phyloP scores from a whole-genome alignment of 306 rosid genomes.

The Vicia villosa region DNA sequence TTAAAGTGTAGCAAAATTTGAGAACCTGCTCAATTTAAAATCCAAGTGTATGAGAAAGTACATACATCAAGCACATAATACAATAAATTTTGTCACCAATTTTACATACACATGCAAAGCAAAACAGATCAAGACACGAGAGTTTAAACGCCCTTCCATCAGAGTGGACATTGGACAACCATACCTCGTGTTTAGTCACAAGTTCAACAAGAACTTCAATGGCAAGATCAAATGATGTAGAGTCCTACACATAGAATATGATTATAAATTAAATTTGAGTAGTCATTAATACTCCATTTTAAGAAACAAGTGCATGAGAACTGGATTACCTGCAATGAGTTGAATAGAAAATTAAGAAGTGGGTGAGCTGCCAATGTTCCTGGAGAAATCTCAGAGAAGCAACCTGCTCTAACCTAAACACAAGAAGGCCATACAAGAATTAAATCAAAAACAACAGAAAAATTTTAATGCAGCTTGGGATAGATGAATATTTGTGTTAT shows the following conservation, averaged over 20 bases:
- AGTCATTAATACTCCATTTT: conserved; percentile 21
- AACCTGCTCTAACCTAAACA: conserved; percentile 87
- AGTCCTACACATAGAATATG: conserved; percentile 57
- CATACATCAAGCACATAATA: conserved; percentile 21
- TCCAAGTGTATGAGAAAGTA: conserved; percentile 32
- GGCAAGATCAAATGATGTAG: conserved; percentile 80
- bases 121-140: conserved; percentile 10
- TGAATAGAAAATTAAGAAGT: conserved; percentile 78
- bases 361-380: conserved; percentile 83
- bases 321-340: conserved; percentile 75
- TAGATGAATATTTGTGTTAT: conserved; percentile 23
- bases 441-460: conserved; percentile 16
- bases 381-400: conserved; percentile 87
- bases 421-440: conserved; percentile 35
- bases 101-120: conserved; percentile 26
- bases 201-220: conserved; percentile 95
- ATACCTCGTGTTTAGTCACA: conserved; percentile 91
- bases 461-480: conserved; percentile 15
- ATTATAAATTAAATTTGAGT: conserved; percentile 28
- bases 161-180: conserved; percentile 36
- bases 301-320: conserved; percentile 29
- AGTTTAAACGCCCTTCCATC: conserved; percentile 16
- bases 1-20: too few relatives aligned
- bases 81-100: conserved; percentile 18
- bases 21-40: conserved; percentile 24